Evolutionary conservation across 768 basidiomycete species (phyloP).

Genomic region (Boletus sensibilis): DNA sequence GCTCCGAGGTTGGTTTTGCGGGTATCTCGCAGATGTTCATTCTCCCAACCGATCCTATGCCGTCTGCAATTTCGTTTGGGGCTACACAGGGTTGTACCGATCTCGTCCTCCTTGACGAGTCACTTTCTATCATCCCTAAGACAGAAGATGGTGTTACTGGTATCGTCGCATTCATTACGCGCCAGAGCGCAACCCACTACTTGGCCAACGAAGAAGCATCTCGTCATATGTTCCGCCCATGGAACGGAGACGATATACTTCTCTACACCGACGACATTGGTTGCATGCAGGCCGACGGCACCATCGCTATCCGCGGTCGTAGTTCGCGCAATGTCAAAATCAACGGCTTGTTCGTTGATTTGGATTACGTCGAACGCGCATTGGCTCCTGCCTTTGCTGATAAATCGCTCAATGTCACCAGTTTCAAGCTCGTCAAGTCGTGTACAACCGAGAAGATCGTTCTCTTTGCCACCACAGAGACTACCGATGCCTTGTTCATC

Average conservation of each 20-base stretch:
- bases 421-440: slow-evolving; percentile 32
- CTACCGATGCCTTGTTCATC: slow-evolving; percentile 19
- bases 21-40: slow-evolving; percentile 33
- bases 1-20: slow-evolving; percentile 33
- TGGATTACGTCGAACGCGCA: slow-evolving; percentile 30
- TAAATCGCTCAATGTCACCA: slow-evolving; percentile 16
- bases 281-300: slow-evolving; percentile 28
- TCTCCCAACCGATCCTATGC: slow-evolving; percentile 24
- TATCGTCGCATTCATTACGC: slow-evolving; percentile 28
- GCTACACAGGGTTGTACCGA: slow-evolving; percentile 30
- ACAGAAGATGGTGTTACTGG: slow-evolving; percentile 24
- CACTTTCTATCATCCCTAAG: slow-evolving; percentile 22
- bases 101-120: slow-evolving; percentile 28
- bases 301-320: slow-evolving; percentile 27
- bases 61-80: slow-evolving; percentile 27
- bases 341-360: slow-evolving; percentile 30
- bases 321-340: slow-evolving; percentile 33
- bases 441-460: slow-evolving; percentile 26
- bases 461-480: slow-evolving; percentile 21
- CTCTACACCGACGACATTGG: slow-evolving; percentile 33
- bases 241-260: slow-evolving; percentile 22
- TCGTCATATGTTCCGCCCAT: slow-evolving; percentile 29
- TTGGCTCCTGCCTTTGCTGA: slow-evolving; percentile 24
- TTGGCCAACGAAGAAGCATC: slow-evolving; percentile 28
- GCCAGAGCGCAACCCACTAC: slow-evolving; percentile 29